These are phyloP conservation scores for Dioscorea dumetorum DNA, from an alignment of 106 monocot genomes.

Conservation along the genomic window DNA sequence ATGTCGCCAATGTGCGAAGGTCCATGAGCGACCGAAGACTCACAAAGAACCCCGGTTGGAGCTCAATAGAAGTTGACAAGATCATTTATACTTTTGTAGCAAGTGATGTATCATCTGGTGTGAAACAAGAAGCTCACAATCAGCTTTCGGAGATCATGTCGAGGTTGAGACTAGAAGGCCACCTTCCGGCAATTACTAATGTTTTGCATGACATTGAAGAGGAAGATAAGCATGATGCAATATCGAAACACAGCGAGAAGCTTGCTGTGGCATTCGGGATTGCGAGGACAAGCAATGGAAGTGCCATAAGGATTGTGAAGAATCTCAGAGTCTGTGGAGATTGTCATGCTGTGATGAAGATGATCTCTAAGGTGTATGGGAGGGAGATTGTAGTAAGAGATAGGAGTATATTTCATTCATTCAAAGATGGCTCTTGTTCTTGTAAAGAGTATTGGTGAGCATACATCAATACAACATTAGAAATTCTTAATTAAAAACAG, in stretches of 20 bases:
- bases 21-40: slow-evolving; percentile 37
- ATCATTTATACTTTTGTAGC: slow-evolving; percentile 32
- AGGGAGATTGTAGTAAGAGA: slow-evolving; percentile 56
- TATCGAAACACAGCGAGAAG: slow-evolving; percentile 56
- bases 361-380: slow-evolving; percentile 44
- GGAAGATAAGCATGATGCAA: slow-evolving; percentile 41
- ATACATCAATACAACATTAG: neutral
- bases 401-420: slow-evolving; percentile 50
- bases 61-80: slow-evolving; percentile 47
- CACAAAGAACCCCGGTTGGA: slow-evolving; percentile 60
- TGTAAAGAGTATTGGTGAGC: slow-evolving; percentile 61
- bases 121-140: slow-evolving; percentile 21
- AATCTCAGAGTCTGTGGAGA: slow-evolving; percentile 48
- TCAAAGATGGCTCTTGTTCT: slow-evolving; percentile 45
- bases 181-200: slow-evolving; percentile 23
- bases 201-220: slow-evolving; percentile 57
- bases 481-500: no score
- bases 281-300: slow-evolving; percentile 15
- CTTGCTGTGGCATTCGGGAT: slow-evolving; percentile 61
- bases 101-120: slow-evolving; percentile 10
- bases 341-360: slow-evolving; percentile 57
- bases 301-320: slow-evolving; percentile 49
- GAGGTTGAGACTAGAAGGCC: slow-evolving; percentile 32
- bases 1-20: slow-evolving; percentile 31
- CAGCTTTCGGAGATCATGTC: slow-evolving; percentile 36